Base-by-base conservation (phyloP, 2,329 filamentous ascomycete genomes). In the Claviceps quebecensis region DNA sequence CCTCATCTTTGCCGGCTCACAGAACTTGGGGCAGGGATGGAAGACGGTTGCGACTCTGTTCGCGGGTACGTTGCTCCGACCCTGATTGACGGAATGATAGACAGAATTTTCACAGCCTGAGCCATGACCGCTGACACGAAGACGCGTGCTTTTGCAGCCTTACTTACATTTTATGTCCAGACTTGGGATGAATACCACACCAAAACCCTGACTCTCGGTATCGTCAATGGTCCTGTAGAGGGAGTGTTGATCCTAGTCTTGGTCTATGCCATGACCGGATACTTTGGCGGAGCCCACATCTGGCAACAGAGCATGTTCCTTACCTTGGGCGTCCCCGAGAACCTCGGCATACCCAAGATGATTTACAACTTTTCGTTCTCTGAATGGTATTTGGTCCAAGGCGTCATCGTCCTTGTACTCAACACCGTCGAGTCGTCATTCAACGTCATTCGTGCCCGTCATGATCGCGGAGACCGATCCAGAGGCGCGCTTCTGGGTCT, bases 161-260 rank as follows among this genome's bases (percentile, higher is more conserved):
- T 91, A 53, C 74, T 94, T 60, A 96, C 93, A n/a, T 98, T 98
- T 69, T 97, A 97, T 67, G 85, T 97, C 43, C 93, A 97, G 67
- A 97, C 93, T 37, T 98, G 93, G 93, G 93, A 98, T 64, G 93
- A 97, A 67, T 98, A 97, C 70, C 91, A 97, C 71, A 98, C 93
- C 49, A 90, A 96, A 68, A 93, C 90, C 3, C 78, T 98, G 47
- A 96, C 89, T 1, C 79, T 98, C 5, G 93, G 93, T 53, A 72
- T 97, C 56, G 77, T 98, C 58, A 96, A 91, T 57, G 93, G 93
- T 0, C 93, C 93, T 4, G 93, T 98, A 39, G 93, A 98, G 69
- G 93, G 93, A 49, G 84, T 98, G 52, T 70, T 97, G 46, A 89
- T 87, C 41, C 76, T 98, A 19, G 84, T 87, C 60, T 65, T 78